Percentiles rank a stretch among this genome's conserved stretches.
Evolutionary conservation across 176 grass and related monocot genomes (phyloP).

Genomic region (Hordeum marinum): DNA sequence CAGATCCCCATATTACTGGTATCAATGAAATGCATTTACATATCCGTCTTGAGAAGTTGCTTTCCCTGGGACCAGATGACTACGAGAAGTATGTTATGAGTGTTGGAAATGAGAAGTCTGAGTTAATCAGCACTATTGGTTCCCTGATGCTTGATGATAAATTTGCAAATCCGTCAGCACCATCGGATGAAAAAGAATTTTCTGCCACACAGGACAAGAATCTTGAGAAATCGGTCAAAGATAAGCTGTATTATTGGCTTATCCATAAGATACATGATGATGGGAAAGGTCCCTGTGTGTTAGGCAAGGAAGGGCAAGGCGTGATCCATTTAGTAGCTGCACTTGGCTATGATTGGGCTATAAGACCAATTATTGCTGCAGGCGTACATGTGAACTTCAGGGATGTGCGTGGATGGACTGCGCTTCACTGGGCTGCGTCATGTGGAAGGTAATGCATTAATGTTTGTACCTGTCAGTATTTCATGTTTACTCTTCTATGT

Average conservation of each 20-base stretch:
- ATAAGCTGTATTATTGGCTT: constrained; percentile 84
- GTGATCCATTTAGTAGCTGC: constrained; percentile 91
- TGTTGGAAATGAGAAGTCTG: constrained; percentile 43
- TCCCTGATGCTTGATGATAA: constrained; percentile 73
- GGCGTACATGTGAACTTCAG: constrained; percentile 97
- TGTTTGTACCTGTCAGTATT: neutral
- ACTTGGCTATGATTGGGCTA: constrained; percentile 95
- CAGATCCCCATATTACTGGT: constrained; percentile 36
- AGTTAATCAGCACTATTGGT: constrained; percentile 70
- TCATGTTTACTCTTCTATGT: neutral
- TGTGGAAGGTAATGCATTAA: constrained; percentile 66
- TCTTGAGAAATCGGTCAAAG: constrained; percentile 75
- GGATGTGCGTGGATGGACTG: constrained; percentile 96
- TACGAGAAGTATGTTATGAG: constrained; percentile 43
- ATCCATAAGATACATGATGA: constrained; percentile 80
- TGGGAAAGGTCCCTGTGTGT: constrained; percentile 82
- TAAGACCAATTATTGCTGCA: constrained; percentile 74
- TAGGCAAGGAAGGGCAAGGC: constrained; percentile 92
- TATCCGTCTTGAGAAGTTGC: constrained; percentile 85
- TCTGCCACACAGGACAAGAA: constrained; percentile 43
- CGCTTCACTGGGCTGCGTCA: constrained; percentile 96
- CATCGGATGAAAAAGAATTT: constrained; percentile 39
- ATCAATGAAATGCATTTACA: constrained; percentile 88
- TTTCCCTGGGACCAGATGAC: constrained; percentile 61
- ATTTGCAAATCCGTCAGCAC: constrained; percentile 28